Conservation (phyloP, 208 protist genomes). For the Leishmania major region DNA sequence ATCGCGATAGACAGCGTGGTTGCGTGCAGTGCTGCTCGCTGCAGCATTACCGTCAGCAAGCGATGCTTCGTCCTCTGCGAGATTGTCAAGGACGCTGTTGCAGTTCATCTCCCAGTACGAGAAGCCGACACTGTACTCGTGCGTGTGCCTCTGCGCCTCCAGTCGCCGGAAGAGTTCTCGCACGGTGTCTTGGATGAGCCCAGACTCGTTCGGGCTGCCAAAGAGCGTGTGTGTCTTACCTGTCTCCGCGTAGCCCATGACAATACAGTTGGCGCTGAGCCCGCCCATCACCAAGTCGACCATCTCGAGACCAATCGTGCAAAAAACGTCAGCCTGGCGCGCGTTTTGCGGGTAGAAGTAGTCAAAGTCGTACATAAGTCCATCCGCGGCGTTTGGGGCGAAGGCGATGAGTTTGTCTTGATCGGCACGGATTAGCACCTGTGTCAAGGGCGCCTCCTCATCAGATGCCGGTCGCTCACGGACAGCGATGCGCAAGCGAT, state of each 20-base stretch:
- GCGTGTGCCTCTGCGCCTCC: slow-evolving; percentile 41
- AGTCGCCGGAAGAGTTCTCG: slow-evolving; percentile 77
- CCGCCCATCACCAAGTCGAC: slow-evolving; percentile 84
- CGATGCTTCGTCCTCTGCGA: slow-evolving; percentile 37
- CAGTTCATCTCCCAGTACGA: slow-evolving; percentile 91
- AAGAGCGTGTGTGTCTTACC: slow-evolving; percentile 93
- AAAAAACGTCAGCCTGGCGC: slow-evolving; percentile 76
- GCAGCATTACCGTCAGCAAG: slow-evolving; percentile 13
- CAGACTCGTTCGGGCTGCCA: slow-evolving; percentile 70
- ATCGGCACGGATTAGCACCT: slow-evolving; percentile 63
- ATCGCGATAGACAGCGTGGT: slow-evolving; percentile 67
- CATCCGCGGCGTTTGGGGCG: slow-evolving; percentile 51
- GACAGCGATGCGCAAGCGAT: slow-evolving; percentile 78
- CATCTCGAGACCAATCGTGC: slow-evolving; percentile 85
- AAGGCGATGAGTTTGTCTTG: slow-evolving; percentile 87
- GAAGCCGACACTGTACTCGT: slow-evolving; percentile 66
- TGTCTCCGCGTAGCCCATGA: slow-evolving; percentile 69
- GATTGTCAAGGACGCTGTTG: slow-evolving; percentile 73
- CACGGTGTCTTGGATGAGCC: slow-evolving; percentile 87
- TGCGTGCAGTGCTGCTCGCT: slow-evolving; percentile 10
- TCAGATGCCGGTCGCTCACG: slow-evolving; percentile 76
- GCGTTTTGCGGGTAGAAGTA: slow-evolving; percentile 84
- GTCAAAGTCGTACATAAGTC: slow-evolving; percentile 91
- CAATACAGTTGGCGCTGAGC: slow-evolving; percentile 78
- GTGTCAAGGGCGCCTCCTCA: slow-evolving; percentile 54